Conservation (phyloP, 257 asterid genomes). For the Salvia hispanica region DNA sequence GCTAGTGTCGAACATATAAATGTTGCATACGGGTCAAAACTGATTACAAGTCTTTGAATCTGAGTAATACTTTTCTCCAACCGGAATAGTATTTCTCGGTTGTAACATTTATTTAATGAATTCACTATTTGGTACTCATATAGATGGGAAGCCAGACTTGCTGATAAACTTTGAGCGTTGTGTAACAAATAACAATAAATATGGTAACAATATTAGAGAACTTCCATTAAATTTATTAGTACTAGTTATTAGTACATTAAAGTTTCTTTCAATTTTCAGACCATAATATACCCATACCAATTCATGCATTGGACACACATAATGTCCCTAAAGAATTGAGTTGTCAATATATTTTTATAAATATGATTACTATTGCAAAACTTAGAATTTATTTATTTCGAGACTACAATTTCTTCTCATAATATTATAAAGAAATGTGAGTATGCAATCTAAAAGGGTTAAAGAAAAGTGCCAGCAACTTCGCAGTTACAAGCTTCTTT, state of each 20-base stretch:
- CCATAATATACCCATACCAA: neutral
- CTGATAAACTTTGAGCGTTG: constrained; percentile 17
- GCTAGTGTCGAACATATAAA: neutral
- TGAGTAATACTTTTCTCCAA: constrained; percentile 22
- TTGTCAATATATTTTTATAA: neutral
- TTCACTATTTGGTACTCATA: neutral
- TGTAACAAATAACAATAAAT: constrained; percentile 20
- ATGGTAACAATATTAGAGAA: constrained; percentile 10
- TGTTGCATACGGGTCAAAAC: neutral
- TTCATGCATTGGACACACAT: constrained; percentile 14
- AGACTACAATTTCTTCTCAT: too few relatives aligned
- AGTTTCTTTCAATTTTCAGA: constrained; percentile 12
- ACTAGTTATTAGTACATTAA: constrained; percentile 9
- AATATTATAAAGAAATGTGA: too few relatives aligned
- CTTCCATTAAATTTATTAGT: constrained; percentile 17
- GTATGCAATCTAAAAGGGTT: too few relatives aligned
- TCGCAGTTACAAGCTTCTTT: too few relatives aligned
- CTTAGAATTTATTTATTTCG: too few relatives aligned
- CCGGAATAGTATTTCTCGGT: neutral
- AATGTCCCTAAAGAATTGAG: constrained; percentile 18
- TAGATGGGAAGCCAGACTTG: constrained; percentile 5
- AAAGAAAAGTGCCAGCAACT: too few relatives aligned
- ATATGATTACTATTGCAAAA: too few relatives aligned
- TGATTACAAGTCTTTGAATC: constrained; percentile 21
- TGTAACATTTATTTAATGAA: constrained; percentile 15